Base-by-base conservation (phyloP, 129 eudicot species). In the sunflower (Helianthus annuus) region DNA sequence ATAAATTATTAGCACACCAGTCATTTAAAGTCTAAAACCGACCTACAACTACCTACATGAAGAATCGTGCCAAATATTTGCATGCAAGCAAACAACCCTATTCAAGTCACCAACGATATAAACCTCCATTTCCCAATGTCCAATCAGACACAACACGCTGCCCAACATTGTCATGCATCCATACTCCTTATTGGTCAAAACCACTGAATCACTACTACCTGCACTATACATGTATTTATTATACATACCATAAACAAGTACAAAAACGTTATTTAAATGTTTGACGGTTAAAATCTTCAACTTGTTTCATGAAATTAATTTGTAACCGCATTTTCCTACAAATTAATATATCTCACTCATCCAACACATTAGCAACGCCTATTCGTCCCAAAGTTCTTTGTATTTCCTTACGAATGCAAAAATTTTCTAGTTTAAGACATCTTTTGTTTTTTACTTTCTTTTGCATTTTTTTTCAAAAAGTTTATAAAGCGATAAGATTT, bases 111-210 rank as follows among this genome's bases (percentile, higher is more conserved):
- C 63, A 69, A 34, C 64, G 15, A 69, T 34, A 36, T 54, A 70
- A 70, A 70, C 64, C 36, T 17, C 64, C 53, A 54, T 70, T 70
- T 70, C 74, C 64, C 74, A 38, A 54, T 70, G 74, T 70, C 38
- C 53, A 70, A 38, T 38, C 24, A 16, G 16, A 70, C 38, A 16
- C 0, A 40, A 53, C 64, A 70, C 74, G 45, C 40, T 51, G 16
- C 16, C 74, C 64, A 53, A 70, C 52, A 8, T 53, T 10, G 36
- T 70, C 74, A 53, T 53, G 52, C 64, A 53, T 5, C 64, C 64
- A 54, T 70, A 32, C 61, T 48, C 27, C 3, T 59, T 70, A 52
- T 52, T 32, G 34, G 62, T 6, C 48, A 49, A 67, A 52, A 51
- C n/a, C 73, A 49, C 73, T 16, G 29, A 14, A 29, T 49, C 62